A percentile compares a stretch with the other conserved stretches of the same genome.
These are phyloP conservation scores for Neurospora sp. DNA, from an alignment of 495 filamentous ascomycete species.

Conservation along the genomic window DNA sequence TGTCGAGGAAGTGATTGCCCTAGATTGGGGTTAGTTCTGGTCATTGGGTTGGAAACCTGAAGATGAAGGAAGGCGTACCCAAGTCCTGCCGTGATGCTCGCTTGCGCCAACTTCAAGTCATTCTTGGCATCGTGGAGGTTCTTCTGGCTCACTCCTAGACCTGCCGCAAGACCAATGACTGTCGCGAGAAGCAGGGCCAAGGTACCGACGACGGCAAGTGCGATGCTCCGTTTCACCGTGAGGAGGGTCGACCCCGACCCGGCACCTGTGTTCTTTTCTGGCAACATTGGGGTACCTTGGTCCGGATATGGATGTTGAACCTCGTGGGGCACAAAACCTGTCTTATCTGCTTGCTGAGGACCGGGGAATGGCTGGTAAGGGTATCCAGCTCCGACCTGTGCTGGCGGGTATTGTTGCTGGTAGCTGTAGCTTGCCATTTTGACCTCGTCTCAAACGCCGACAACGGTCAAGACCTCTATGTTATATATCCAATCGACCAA, in stretches of 20 bases:
- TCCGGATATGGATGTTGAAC: neutral
- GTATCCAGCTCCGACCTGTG: neutral
- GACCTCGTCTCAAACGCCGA: neutral
- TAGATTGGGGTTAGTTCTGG: neutral
- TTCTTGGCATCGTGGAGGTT: conserved; percentile 9
- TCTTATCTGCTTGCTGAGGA: neutral
- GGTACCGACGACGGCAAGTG: conserved; percentile 1
- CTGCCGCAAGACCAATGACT: conserved; percentile 19
- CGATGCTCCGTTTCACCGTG: conserved; percentile 13
- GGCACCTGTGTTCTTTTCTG: neutral
- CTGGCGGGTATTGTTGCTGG: neutral
- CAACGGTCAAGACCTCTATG: neutral
- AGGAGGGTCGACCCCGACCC: neutral
- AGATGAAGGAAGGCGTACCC: neutral
- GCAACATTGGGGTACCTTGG: neutral
- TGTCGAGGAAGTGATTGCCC: neutral
- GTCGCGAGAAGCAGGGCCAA: conserved; percentile 5
- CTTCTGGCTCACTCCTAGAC: conserved; percentile 20
- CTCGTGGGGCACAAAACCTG: neutral
- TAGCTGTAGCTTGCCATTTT: neutral
- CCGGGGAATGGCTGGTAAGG: neutral
- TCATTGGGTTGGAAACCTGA: neutral
- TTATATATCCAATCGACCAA: neutral
- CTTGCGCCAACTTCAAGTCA: conserved; percentile 8
- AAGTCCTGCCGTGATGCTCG: conserved; percentile 2